A percentile compares a stretch with the other conserved stretches of the same genome.
Conservation (phyloP, 495 filamentous ascomycete genomes). For the Venustampulla echinocandica region DNA sequence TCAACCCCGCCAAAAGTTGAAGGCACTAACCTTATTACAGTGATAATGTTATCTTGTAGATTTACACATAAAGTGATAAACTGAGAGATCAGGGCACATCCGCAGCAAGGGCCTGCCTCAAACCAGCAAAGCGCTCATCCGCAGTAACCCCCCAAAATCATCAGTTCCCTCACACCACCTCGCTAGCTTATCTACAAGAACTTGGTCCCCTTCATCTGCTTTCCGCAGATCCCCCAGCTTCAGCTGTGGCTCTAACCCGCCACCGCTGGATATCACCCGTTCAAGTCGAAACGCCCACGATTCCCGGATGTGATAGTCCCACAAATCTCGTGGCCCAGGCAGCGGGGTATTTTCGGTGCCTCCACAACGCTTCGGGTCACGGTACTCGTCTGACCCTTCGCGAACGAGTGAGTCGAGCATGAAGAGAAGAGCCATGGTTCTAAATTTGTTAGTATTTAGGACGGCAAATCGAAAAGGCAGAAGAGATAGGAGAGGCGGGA, state of each 20-base stretch:
- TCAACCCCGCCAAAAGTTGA: too few species aligned
- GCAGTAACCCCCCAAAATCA: background rate
- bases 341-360: background rate
- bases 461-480: background rate
- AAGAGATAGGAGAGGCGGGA: background rate
- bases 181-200: background rate
- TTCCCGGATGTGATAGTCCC: background rate
- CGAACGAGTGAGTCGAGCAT: background rate
- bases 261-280: background rate
- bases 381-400: background rate
- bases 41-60: background rate
- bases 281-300: constrained; percentile 1
- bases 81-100: background rate
- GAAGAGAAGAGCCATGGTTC: background rate
- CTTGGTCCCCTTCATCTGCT: constrained; percentile 1
- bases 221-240: background rate
- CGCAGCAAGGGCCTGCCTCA: background rate
- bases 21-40: too few species aligned
- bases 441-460: background rate
- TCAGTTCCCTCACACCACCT: constrained; percentile 2
- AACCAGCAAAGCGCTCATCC: background rate
- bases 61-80: background rate
- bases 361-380: background rate
- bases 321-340: background rate
- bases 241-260: background rate